phyloP scores from a whole-genome alignment of 495 filamentous ascomycete genomes.

The Rhizodiscina lignyota region DNA sequence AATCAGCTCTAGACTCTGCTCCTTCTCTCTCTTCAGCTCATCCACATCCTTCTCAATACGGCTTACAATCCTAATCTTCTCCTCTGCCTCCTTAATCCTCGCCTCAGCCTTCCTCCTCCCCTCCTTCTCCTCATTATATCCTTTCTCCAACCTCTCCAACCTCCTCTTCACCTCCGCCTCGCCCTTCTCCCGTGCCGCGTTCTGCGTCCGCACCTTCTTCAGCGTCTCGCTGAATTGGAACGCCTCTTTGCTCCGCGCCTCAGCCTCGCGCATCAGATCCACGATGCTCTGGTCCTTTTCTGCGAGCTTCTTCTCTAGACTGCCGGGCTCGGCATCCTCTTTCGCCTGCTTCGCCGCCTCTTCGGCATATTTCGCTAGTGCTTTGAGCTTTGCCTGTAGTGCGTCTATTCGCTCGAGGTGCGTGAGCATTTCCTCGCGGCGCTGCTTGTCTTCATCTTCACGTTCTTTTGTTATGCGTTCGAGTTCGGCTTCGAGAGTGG shows the following conservation, averaged over 20 bases:
- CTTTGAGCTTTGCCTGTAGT: constrained; percentile 75
- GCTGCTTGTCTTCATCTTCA: constrained; percentile 40
- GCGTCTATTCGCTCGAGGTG: constrained; percentile 89
- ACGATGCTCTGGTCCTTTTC: constrained; percentile 87
- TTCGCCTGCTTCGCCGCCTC: constrained; percentile 33
- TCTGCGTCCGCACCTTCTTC: constrained; percentile 58
- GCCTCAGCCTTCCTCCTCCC: constrained; percentile 43
- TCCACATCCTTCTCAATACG: constrained; percentile 60
- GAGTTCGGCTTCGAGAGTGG: constrained; percentile 15
- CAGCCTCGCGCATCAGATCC: constrained; percentile 78
- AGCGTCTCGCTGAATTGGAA: constrained; percentile 66
- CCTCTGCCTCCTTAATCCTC: constrained; percentile 11
- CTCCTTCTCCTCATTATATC: constrained; percentile 37
- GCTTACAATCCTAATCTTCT: constrained; percentile 40
- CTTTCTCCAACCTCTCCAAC: constrained; percentile 50
- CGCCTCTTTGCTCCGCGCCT: constrained; percentile 72
- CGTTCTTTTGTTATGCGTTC: constrained; percentile 37
- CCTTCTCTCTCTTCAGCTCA: constrained; percentile 42
- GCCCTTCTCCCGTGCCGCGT: constrained; percentile 46
- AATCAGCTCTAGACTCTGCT: constrained; percentile 47
- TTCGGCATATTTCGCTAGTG: constrained; percentile 62
- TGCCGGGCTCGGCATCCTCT: constrained; percentile 45
- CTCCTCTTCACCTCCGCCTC: constrained; percentile 37
- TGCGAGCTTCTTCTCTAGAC: constrained; percentile 56
- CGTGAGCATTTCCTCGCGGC: constrained; percentile 63